These are phyloP conservation scores for Daldinia sp. DNA, from an alignment of 2,329 filamentous ascomycete genomes.

Conservation along the genomic window DNA sequence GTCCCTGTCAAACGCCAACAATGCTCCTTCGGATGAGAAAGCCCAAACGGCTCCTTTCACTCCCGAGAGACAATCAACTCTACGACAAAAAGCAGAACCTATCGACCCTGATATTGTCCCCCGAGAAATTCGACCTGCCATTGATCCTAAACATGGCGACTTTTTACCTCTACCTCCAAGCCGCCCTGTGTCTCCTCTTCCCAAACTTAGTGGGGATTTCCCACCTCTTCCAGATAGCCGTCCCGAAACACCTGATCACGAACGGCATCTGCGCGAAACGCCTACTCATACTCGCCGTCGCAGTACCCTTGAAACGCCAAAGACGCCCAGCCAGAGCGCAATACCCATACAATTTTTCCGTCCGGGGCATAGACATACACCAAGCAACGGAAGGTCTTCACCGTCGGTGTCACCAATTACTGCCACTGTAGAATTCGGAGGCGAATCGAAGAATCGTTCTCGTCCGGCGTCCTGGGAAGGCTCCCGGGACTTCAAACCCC, in stretches of 20 bases:
- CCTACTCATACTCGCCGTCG: slow-evolving; percentile 57
- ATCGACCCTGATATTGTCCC: slow-evolving; percentile 67
- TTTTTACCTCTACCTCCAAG: slow-evolving; percentile 70
- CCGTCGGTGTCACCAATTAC: slow-evolving; percentile 47
- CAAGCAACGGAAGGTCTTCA: slow-evolving; percentile 51
- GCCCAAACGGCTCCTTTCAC: slow-evolving; percentile 38
- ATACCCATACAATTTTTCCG: slow-evolving; percentile 65
- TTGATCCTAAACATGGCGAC: slow-evolving; percentile 72
- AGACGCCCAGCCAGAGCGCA: slow-evolving; percentile 65
- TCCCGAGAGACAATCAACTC: slow-evolving; percentile 35
- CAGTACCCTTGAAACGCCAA: slow-evolving; percentile 58
- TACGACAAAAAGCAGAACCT: slow-evolving; percentile 47
- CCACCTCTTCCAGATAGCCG: slow-evolving; percentile 68
- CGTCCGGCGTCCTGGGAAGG: slow-evolving; percentile 70
- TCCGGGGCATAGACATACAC: slow-evolving; percentile 53
- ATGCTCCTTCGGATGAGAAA: slow-evolving; percentile 53
- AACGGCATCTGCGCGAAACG: slow-evolving; percentile 53
- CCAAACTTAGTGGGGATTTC: slow-evolving; percentile 49
- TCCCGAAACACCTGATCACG: slow-evolving; percentile 61
- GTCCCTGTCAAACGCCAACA: slow-evolving; percentile 57
- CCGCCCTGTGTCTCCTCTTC: slow-evolving; percentile 59
- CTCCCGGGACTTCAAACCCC: slow-evolving; percentile 76
- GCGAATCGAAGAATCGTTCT: slow-evolving; percentile 50
- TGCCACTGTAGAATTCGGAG: slow-evolving; percentile 48
- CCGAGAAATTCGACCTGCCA: slow-evolving; percentile 68